Percentiles rank a stretch among this genome's conserved stretches.
Conservation (phyloP, 2,329 filamentous ascomycete species). For the Aspergillus bombycis region DNA sequence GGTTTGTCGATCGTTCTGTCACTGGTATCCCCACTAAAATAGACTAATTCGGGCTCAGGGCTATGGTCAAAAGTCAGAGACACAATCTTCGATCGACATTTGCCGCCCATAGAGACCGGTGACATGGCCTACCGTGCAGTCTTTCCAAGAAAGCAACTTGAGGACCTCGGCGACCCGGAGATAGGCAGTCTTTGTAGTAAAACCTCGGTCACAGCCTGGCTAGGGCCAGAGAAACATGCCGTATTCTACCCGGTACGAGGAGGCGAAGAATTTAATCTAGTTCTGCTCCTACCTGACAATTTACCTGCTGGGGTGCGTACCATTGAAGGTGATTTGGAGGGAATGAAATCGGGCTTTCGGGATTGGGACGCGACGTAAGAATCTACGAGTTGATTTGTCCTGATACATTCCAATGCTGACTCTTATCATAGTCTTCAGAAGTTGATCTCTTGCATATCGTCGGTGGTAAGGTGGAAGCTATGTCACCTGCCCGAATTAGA, state of each 20-base stretch:
- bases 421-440: slow-evolving; percentile 20
- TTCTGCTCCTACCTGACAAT: slow-evolving; percentile 64
- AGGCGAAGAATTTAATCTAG: slow-evolving; percentile 64
- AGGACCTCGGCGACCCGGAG: slow-evolving; percentile 47
- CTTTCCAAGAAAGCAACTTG: slow-evolving; percentile 50
- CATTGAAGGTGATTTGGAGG: slow-evolving; percentile 56
- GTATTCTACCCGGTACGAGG: slow-evolving; percentile 64
- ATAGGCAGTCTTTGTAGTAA: slow-evolving; percentile 49
- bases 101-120: slow-evolving; percentile 58
- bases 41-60: slow-evolving; percentile 4
- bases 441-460: slow-evolving; percentile 54
- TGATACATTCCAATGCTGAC: neutral
- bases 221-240: slow-evolving; percentile 62
- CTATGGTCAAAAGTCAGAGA: slow-evolving; percentile 20
- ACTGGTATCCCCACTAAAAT: neutral
- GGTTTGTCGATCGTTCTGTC: slow-evolving; percentile 4
- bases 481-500: slow-evolving; percentile 47
- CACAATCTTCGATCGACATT: slow-evolving; percentile 39
- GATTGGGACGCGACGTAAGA: slow-evolving; percentile 60
- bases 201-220: slow-evolving; percentile 61
- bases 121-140: slow-evolving; percentile 67
- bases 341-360: slow-evolving; percentile 61
- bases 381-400: accelerated
- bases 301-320: slow-evolving; percentile 27
- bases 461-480: slow-evolving; percentile 69